A percentile compares a stretch with the other conserved stretches of the same genome.
These are phyloP conservation scores for Simplicillium aogashimaense DNA, from an alignment of 2,329 filamentous ascomycete species.

Conservation along the genomic window DNA sequence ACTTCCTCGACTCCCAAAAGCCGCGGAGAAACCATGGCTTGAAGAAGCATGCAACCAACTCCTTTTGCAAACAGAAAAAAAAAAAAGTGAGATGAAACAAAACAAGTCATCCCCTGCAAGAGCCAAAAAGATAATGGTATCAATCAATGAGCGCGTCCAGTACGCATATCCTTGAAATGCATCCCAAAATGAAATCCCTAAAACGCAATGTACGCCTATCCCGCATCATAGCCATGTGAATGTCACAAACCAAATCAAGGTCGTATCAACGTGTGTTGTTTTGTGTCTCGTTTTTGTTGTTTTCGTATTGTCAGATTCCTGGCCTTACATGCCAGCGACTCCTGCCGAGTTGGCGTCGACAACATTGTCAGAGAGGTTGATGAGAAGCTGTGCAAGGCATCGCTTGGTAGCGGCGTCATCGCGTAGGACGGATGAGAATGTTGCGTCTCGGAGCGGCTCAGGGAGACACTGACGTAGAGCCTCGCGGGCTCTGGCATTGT, in stretches of 20 bases:
- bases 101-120: neutral
- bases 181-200: neutral
- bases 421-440: constrained; percentile 89
- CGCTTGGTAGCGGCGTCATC: constrained; percentile 97
- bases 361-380: constrained; percentile 89
- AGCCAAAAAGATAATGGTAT: neutral
- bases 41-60: too few relatives aligned
- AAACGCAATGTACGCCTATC: neutral
- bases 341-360: constrained; percentile 34
- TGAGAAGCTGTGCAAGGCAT: constrained; percentile 90
- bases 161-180: too few relatives aligned
- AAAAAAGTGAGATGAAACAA: neutral
- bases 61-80: neutral
- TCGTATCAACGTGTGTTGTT: neutral
- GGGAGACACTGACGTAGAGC: constrained; percentile 92
- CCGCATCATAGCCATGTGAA: neutral
- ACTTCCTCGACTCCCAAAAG: too few relatives aligned
- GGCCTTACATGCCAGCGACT: constrained; percentile 20
- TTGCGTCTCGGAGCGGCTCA: constrained; percentile 96
- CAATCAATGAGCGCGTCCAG: too few relatives aligned
- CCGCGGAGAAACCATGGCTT: too few relatives aligned
- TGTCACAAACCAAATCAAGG: neutral
- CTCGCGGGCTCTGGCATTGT: constrained; percentile 91
- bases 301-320: neutral
- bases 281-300: neutral